Base-by-base conservation (phyloP, 2,329 filamentous ascomycete genomes). In the Colletotrichum sp. region DNA sequence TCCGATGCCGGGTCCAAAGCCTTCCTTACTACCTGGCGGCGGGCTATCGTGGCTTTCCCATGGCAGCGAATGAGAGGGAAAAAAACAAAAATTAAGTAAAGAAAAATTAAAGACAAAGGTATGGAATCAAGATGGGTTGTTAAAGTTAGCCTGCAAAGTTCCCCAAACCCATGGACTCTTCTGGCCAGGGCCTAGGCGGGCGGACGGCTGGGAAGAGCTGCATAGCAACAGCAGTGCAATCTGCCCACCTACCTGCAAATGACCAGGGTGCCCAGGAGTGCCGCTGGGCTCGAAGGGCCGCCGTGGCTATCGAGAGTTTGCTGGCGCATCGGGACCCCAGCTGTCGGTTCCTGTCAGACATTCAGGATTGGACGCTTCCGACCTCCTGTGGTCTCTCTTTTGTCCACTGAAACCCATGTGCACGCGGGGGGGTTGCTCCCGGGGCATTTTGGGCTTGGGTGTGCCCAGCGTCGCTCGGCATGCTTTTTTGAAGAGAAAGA, bases 221-320 rank as follows among this genome's bases (percentile, higher is more conserved):
- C 2, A 14, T 56, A 71, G 55, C 32, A 32, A 43, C 64, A 56
- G 36, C 61, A 3, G 36, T n/a, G 8, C 36, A n/a, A 34, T 71
- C 72, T 58, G 62, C 34, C 64, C 69, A 58, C 28, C 73, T 38
- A 71, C 61, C 21, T 5, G 12, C 13, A 34, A 13, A 8, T 10
- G 62, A 43, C 38, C 1, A 43, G 38, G 38, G 38, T 43, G 38
- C 36, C 36, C 69, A 72, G 36, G 69, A 56, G 34, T 72, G 48
- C 21, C 69, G 62, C 69, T 56, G 56, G 69, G 3, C 26, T 30
- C 21, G 21, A 52, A 61, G n/a, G 5, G 34, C 13, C n/a, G 21
- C 63, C 7, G 43, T 59, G 43, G 68, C 56, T 71, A 72, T 74
- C 69, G 69, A 75, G 34, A 73, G 69, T 73, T 75, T 73, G 62